phyloP scores from a whole-genome alignment of 345 rosid genomes.

The Balakata baccata region DNA sequence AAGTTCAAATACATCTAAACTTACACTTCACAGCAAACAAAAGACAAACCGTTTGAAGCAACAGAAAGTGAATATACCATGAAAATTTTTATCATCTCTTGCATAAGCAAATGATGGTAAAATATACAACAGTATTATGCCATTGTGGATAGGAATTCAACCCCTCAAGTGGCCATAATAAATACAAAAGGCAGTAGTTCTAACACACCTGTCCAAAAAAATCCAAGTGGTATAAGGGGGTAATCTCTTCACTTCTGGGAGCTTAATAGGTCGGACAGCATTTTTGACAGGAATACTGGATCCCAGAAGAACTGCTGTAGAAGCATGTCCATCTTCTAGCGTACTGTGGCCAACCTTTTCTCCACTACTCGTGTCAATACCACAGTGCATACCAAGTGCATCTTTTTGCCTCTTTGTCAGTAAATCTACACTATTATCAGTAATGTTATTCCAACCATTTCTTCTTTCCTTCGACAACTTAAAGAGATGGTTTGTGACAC shows the following conservation, averaged over 20 bases:
- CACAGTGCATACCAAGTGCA: conserved; percentile 56
- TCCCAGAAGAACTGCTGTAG: conserved; percentile 65
- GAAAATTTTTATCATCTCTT: neutral
- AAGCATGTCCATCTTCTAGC: conserved; percentile 56
- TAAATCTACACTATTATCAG: conserved; percentile 45
- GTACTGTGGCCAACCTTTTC: conserved; percentile 50
- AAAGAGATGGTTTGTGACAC: conserved; percentile 49
- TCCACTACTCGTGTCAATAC: conserved; percentile 45
- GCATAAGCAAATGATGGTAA: neutral
- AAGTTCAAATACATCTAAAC: neutral
- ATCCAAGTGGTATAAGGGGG: conserved; percentile 97
- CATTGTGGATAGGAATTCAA: neutral
- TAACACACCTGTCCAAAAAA: conserved; percentile 79
- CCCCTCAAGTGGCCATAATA: neutral
- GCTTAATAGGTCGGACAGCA: conserved; percentile 70
- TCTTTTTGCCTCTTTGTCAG: conserved; percentile 78
- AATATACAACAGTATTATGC: neutral
- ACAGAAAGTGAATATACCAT: neutral
- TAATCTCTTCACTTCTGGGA: conserved; percentile 69
- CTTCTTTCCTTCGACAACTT: conserved; percentile 56
- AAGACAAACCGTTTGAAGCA: neutral
- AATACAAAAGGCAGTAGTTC: conserved; percentile 2
- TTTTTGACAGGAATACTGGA: conserved; percentile 71
- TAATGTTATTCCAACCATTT: conserved; percentile 30
- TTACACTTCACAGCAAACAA: conserved; percentile 1